phyloP scores from a whole-genome alignment of 148 eudicot genomes.

The Salicornia ramosissima region DNA sequence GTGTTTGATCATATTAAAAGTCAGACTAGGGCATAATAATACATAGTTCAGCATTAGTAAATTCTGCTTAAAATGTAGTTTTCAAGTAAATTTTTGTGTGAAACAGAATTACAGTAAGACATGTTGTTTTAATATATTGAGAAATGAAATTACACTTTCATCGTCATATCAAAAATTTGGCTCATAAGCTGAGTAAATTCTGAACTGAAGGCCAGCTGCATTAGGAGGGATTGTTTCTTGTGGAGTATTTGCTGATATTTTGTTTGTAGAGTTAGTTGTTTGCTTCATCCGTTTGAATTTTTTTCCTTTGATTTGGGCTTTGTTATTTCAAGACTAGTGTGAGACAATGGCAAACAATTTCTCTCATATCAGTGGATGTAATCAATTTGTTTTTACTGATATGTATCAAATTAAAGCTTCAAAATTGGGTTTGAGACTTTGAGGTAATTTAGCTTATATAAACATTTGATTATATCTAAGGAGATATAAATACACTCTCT shows the following conservation, averaged over 20 bases:
- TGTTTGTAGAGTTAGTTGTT: background rate
- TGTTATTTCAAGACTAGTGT: conserved; percentile 14
- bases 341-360: background rate
- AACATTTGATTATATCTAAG: too few relatives aligned
- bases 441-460: too few relatives aligned
- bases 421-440: too few relatives aligned
- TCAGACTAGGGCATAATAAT: background rate
- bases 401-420: too few relatives aligned
- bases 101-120: too few relatives aligned
- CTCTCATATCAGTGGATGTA: background rate
- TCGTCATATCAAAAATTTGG: too few relatives aligned
- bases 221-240: conserved; percentile 7
- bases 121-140: too few relatives aligned
- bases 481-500: too few relatives aligned
- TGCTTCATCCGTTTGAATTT: conserved; percentile 28
- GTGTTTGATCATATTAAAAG: background rate
- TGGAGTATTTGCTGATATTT: background rate
- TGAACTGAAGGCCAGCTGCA: conserved; percentile 10
- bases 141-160: too few relatives aligned
- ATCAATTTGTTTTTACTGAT: background rate
- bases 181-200: too few relatives aligned
- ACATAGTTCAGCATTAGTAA: background rate
- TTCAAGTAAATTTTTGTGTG: background rate
- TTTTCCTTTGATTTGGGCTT: conserved; percentile 17
- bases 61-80: background rate